These are phyloP conservation scores for Podila epigama DNA, from an alignment of 192 early-diverging fungal species.

Conservation along the genomic window DNA sequence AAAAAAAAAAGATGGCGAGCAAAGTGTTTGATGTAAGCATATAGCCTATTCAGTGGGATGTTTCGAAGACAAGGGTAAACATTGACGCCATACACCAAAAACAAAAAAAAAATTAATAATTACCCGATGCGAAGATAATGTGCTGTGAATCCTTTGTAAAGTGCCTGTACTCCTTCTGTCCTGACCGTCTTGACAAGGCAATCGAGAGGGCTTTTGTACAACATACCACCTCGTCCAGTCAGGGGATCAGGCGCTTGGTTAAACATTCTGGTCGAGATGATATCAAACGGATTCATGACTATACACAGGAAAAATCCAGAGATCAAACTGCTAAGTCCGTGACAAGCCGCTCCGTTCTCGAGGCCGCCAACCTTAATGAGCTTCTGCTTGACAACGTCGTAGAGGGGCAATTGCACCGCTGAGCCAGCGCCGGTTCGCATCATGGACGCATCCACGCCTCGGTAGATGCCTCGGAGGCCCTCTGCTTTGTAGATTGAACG, in stretches of 20 bases:
- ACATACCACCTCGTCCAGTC: constrained; percentile 65
- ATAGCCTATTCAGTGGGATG: constrained; percentile 7
- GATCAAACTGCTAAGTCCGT: constrained; percentile 78
- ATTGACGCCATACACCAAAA: constrained; percentile 21
- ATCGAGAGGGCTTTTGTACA: constrained; percentile 86
- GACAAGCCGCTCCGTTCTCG: constrained; percentile 68
- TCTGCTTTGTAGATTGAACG: constrained; percentile 70
- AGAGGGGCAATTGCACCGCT: constrained; percentile 88
- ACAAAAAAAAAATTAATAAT: constrained; percentile 18
- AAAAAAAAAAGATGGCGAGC: neutral
- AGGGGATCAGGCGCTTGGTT: constrained; percentile 75
- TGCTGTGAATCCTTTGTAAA: constrained; percentile 93
- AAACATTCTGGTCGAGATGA: constrained; percentile 94
- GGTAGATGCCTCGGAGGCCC: constrained; percentile 83
- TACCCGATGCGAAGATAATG: constrained; percentile 93
- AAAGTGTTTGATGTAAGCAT: constrained; percentile 7
- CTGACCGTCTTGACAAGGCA: constrained; percentile 86
- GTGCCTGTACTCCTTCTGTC: constrained; percentile 80
- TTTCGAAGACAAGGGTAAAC: neutral
- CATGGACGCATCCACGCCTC: constrained; percentile 91
- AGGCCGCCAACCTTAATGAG: constrained; percentile 64
- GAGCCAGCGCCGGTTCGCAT: constrained; percentile 87
- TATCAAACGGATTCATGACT: constrained; percentile 98
- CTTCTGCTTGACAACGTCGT: constrained; percentile 81
- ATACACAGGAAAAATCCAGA: constrained; percentile 86